Percentiles rank a stretch among this genome's conserved stretches.
These are phyloP conservation scores for Marasmius oreades DNA, from an alignment of 1,284 basidiomycete species.

Conservation along the genomic window DNA sequence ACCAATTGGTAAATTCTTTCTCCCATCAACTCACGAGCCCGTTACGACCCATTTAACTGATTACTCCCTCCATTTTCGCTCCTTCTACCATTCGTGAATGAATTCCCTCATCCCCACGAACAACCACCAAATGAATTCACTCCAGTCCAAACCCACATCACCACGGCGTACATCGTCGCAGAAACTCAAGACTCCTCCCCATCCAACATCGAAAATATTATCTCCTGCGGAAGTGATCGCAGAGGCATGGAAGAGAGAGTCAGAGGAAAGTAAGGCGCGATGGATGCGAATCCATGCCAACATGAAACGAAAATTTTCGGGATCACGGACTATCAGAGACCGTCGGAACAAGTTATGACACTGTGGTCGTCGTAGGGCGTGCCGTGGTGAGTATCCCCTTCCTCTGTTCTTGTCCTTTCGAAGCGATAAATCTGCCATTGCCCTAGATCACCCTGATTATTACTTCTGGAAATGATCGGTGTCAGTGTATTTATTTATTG, in stretches of 20 bases:
- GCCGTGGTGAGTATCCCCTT: neutral
- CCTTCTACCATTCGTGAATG: constrained; percentile 12
- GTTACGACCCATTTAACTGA: neutral
- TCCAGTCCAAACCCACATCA: neutral
- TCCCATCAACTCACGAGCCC: constrained; percentile 1
- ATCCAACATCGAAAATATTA: constrained; percentile 21
- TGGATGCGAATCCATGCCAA: constrained; percentile 57
- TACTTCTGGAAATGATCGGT: neutral
- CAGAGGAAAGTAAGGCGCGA: constrained; percentile 48
- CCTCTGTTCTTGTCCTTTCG: neutral
- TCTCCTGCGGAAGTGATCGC: constrained; percentile 61
- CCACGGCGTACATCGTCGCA: constrained; percentile 15
- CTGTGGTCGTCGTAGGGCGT: neutral
- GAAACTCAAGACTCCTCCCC: constrained; percentile 33
- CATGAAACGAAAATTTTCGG: constrained; percentile 21
- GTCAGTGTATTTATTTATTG: neutral
- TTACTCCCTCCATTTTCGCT: constrained; percentile 10
- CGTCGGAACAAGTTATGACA: constrained; percentile 7
- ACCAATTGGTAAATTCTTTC: neutral
- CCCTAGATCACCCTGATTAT: too few relatives aligned
- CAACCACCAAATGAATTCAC: neutral
- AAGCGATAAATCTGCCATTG: too few relatives aligned
- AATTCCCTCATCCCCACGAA: neutral
- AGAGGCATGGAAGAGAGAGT: constrained; percentile 61
- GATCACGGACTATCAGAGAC: constrained; percentile 2